Percentiles rank a stretch among this genome's conserved stretches.
phyloP scores from a whole-genome alignment of 1,284 basidiomycete species.

The Pseudozyma tsukubaensis region DNA sequence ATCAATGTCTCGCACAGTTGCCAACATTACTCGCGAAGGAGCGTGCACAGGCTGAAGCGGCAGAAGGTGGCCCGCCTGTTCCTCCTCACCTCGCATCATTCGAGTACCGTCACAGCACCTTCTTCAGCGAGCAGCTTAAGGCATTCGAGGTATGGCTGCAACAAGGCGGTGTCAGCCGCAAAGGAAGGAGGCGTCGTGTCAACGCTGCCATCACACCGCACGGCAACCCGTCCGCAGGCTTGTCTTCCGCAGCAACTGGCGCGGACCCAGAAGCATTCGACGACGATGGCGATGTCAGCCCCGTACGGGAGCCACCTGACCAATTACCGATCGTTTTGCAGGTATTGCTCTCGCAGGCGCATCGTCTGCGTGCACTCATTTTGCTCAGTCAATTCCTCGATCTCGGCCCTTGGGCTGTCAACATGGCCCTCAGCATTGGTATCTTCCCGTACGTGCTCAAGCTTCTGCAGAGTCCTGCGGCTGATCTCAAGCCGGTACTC shows the following conservation, averaged over 20 bases:
- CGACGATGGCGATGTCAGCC: constrained; percentile 72
- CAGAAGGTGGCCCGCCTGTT: constrained; percentile 66
- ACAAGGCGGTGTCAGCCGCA: constrained; percentile 69
- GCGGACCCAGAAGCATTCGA: constrained; percentile 69
- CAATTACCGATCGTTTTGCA: constrained; percentile 97
- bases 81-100: constrained; percentile 68
- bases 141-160: constrained; percentile 97
- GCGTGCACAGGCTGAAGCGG: constrained; percentile 72
- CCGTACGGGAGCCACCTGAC: constrained; percentile 81
- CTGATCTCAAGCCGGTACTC: constrained; percentile 94
- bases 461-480: constrained; percentile 91
- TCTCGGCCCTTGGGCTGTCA: constrained; percentile 97
- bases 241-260: constrained; percentile 38
- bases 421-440: constrained; percentile 95
- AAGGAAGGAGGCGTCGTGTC: constrained; percentile 58
- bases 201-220: constrained; percentile 50
- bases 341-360: constrained; percentile 94
- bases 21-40: constrained; percentile 82
- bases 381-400: constrained; percentile 98
- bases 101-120: constrained; percentile 85
- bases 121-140: constrained; percentile 95
- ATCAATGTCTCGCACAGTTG: constrained; percentile 91
- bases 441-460: constrained; percentile 99
- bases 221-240: constrained; percentile 42
- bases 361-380: constrained; percentile 92